These are phyloP conservation scores for Phylloboletellus chloephorus DNA, from an alignment of 1,284 basidiomycete genomes.

Conservation along the genomic window DNA sequence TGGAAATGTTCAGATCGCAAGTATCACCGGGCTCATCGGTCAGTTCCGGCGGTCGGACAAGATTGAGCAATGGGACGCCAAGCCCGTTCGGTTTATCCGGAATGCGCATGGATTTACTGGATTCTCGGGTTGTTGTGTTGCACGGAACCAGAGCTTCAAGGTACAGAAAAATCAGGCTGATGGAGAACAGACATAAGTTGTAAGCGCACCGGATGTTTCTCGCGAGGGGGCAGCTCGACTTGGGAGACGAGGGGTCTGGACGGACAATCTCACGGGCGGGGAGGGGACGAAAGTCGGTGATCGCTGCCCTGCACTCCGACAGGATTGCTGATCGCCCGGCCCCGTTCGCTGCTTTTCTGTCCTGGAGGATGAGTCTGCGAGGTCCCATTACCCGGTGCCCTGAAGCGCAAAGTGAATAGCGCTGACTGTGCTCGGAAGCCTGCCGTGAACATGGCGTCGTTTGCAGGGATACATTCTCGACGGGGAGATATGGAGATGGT, in stretches of 20 bases:
- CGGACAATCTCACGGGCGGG: slow-evolving; percentile 4
- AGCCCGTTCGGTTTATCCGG: slow-evolving; percentile 14
- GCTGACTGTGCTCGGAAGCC: slow-evolving; percentile 14
- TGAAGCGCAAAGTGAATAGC: not conserved
- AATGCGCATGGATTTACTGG: slow-evolving; percentile 2
- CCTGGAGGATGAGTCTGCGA: slow-evolving; percentile 5
- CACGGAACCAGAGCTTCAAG: slow-evolving; percentile 17
- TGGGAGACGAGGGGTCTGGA: slow-evolving; percentile 7
- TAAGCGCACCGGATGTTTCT: slow-evolving; percentile 18
- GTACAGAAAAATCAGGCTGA: slow-evolving; percentile 14
- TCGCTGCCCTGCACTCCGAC: not conserved
- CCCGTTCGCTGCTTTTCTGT: slow-evolving; percentile 7
- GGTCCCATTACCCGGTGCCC: slow-evolving; percentile 7
- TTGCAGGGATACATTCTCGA: not conserved
- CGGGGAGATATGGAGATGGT: not conserved
- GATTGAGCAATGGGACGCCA: slow-evolving; percentile 48
- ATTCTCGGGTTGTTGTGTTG: slow-evolving; percentile 2
- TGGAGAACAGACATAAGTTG: slow-evolving; percentile 7
- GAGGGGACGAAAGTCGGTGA: slow-evolving; percentile 5
- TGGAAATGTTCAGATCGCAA: slow-evolving; percentile 27
- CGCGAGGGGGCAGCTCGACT: slow-evolving; percentile 6
- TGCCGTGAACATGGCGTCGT: not conserved
- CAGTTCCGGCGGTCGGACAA: slow-evolving; percentile 44
- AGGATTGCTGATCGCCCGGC: not conserved
- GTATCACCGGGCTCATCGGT: slow-evolving; percentile 31